A percentile compares a stretch with the other conserved stretches of the same genome.
These are phyloP conservation scores for Thermochaetoides thermophila DNA, from an alignment of 495 filamentous ascomycete species.

Conservation along the genomic window DNA sequence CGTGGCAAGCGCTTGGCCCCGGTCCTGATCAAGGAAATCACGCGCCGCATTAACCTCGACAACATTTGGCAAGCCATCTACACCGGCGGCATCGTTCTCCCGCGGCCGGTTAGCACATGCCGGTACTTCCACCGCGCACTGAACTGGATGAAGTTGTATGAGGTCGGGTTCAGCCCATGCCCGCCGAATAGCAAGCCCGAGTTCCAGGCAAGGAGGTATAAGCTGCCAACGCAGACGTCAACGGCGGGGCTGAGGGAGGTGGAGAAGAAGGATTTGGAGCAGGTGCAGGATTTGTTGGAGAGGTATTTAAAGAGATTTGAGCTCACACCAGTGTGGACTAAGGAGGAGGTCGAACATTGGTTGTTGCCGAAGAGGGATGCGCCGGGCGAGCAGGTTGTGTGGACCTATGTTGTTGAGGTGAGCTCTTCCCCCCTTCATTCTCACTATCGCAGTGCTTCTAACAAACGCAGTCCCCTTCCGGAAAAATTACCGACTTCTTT, in stretches of 20 bases:
- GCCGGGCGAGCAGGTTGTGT: constrained; percentile 66
- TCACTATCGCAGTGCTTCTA: background rate
- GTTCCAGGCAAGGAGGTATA: constrained; percentile 66
- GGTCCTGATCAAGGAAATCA: constrained; percentile 93
- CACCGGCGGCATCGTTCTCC: constrained; percentile 79
- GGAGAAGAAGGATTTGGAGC: constrained; percentile 66
- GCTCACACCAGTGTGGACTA: constrained; percentile 66
- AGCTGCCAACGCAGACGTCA: constrained; percentile 53
- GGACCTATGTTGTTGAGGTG: constrained; percentile 81
- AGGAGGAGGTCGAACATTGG: constrained; percentile 78
- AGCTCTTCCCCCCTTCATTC: background rate
- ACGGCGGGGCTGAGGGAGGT: constrained; percentile 65
- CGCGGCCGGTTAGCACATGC: constrained; percentile 79
- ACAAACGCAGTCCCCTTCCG: constrained; percentile 23
- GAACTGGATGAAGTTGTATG: constrained; percentile 90
- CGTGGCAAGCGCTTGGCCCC: constrained; percentile 82
- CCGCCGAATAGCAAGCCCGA: constrained; percentile 66
- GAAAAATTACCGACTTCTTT: constrained; percentile 89
- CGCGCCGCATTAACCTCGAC: constrained; percentile 67
- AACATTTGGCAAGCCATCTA: constrained; percentile 90
- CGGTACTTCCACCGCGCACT: constrained; percentile 87
- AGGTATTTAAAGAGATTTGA: constrained; percentile 68
- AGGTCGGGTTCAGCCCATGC: constrained; percentile 77
- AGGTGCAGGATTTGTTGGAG: constrained; percentile 57
- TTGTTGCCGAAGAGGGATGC: constrained; percentile 49